Percentiles rank a stretch among this genome's conserved stretches.
Evolutionary conservation across 2,329 filamentous ascomycete genomes (phyloP).

Genomic region (Colletotrichum theobromicola): DNA sequence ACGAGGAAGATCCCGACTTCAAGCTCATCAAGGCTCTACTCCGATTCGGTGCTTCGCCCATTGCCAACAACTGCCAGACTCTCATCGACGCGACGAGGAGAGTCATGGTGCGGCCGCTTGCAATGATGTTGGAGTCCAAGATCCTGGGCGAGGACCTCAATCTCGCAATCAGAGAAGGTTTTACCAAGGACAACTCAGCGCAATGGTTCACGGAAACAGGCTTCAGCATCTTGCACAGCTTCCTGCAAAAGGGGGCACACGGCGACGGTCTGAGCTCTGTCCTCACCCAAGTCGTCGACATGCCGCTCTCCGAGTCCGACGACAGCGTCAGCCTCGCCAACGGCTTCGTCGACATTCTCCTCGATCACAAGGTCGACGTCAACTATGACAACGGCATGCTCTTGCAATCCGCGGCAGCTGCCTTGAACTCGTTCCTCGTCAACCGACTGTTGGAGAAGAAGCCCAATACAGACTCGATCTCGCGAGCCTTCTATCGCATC

Average conservation of each 20-base stretch:
- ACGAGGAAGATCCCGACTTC: conserved; percentile 46
- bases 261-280: conserved; percentile 51
- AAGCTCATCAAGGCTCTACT: conserved; percentile 18
- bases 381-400: conserved; percentile 55
- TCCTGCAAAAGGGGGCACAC: conserved; percentile 54
- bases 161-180: conserved; percentile 49
- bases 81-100: conserved; percentile 53
- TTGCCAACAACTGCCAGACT: conserved; percentile 56
- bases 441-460: conserved; percentile 53
- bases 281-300: conserved; percentile 50
- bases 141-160: conserved; percentile 49
- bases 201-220: conserved; percentile 55
- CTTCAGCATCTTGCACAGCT: conserved; percentile 48
- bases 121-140: conserved; percentile 45
- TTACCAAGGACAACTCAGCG: conserved; percentile 42
- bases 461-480: conserved; percentile 55
- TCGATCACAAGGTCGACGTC: conserved; percentile 48
- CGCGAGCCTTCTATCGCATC: conserved; percentile 59
- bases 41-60: conserved; percentile 55
- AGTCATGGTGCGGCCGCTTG: conserved; percentile 41
- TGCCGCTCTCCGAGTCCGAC: conserved; percentile 33
- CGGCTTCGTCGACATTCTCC: conserved; percentile 49
- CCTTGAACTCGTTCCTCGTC: conserved; percentile 55
- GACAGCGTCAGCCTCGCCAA: conserved; percentile 45
- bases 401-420: conserved; percentile 57